phyloP scores from a whole-genome alignment of 805 yeast genomes.

The Zygoascus flipseniorum region DNA sequence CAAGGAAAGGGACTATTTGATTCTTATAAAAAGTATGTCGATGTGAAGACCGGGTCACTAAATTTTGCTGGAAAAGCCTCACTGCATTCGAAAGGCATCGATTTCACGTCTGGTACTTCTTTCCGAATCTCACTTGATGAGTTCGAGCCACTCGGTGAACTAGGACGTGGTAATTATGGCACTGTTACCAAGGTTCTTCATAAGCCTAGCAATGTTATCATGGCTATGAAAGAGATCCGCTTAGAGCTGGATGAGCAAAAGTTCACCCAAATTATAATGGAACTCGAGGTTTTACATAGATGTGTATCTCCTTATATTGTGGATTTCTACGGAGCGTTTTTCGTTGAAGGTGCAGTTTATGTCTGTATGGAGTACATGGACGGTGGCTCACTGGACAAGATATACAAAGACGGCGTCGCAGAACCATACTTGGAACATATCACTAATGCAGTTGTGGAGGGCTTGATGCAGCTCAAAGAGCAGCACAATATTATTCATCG shows the following conservation, averaged over 20 bases:
- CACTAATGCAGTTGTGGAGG: conserved; percentile 69
- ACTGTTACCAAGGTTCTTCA: conserved; percentile 89
- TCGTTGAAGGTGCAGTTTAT: conserved; percentile 95
- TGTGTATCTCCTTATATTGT: conserved; percentile 88
- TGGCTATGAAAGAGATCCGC: conserved; percentile 98
- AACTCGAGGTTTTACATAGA: conserved; percentile 84
- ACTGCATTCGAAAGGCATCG: conserved; percentile 83
- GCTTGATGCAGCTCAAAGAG: conserved; percentile 79
- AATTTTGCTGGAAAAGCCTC: conserved; percentile 93
- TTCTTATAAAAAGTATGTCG: conserved; percentile 78
- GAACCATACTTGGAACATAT: conserved; percentile 76
- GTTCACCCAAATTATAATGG: conserved; percentile 92
- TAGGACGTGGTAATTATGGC: conserved; percentile 96
- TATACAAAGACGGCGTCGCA: conserved; percentile 68
- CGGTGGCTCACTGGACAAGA: conserved; percentile 86
- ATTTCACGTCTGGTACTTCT: conserved; percentile 79
- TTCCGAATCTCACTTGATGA: conserved; percentile 84
- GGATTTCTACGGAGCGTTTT: conserved; percentile 95
- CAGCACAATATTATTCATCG: conserved; percentile 88
- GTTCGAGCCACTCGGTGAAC: conserved; percentile 58
- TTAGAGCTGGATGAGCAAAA: conserved; percentile 90
- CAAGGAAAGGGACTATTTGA: conserved; percentile 45
- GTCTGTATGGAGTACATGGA: conserved; percentile 98
- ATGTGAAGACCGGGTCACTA: conserved; percentile 83
- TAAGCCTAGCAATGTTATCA: conserved; percentile 80